Evolutionary conservation across 768 basidiomycete species (phyloP).

Genomic region (Suillus placidus): DNA sequence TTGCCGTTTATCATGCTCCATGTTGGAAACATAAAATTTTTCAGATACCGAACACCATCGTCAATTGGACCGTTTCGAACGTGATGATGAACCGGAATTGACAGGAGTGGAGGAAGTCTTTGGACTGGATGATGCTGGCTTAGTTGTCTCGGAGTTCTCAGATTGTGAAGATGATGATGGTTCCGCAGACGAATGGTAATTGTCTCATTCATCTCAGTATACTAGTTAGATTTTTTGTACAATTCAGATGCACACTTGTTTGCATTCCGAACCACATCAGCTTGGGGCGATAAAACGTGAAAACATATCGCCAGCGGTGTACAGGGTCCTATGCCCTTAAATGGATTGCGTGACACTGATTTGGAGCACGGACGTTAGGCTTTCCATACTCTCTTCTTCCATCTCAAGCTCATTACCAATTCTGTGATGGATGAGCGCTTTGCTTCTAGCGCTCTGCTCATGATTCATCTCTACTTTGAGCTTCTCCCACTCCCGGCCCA

Average conservation of each 20-base stretch:
- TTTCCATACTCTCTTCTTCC: neutral
- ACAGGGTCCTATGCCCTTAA: neutral
- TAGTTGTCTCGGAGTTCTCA: neutral
- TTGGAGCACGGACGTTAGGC: neutral
- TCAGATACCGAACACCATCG: neutral
- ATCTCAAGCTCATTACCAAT: too few species aligned
- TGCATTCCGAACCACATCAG: neutral
- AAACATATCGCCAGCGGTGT: neutral
- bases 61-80: neutral
- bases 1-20: neutral
- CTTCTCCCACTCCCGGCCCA: too few species aligned
- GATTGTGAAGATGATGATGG: slow-evolving; percentile 1
- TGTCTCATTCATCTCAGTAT: neutral
- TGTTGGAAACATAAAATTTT: neutral
- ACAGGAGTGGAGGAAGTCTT: neutral
- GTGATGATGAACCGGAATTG: neutral
- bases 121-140: neutral
- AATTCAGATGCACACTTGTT: neutral
- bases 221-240: neutral
- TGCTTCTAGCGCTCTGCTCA: too few species aligned
- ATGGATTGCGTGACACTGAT: neutral
- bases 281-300: neutral
- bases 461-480: too few species aligned
- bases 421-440: too few species aligned
- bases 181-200: neutral